phyloP scores from a whole-genome alignment of 352 stramenopile species.

The Plasmopara muralis region DNA sequence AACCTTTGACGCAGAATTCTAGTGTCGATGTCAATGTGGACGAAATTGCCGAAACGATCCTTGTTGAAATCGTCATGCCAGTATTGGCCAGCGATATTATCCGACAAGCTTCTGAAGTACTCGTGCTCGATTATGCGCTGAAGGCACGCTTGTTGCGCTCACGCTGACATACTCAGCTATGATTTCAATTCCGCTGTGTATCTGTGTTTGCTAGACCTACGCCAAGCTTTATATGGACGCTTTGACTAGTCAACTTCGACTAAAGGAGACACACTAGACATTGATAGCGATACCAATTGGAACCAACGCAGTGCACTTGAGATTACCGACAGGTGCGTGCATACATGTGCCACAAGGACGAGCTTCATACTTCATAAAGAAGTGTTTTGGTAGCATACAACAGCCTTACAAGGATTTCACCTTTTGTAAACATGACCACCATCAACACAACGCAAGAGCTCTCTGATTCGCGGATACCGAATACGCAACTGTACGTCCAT shows the following conservation, averaged over 20 bases:
- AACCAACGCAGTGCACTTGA: slow-evolving; percentile 39
- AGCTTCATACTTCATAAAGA: neutral
- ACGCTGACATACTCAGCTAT: neutral
- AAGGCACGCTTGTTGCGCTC: slow-evolving; percentile 14
- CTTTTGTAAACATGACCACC: slow-evolving; percentile 38
- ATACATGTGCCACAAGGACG: neutral
- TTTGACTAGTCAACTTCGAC: slow-evolving; percentile 36
- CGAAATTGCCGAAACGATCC: slow-evolving; percentile 40
- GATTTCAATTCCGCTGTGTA: neutral
- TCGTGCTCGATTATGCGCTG: slow-evolving; percentile 59
- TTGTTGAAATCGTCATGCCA: slow-evolving; percentile 42
- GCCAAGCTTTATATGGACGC: slow-evolving; percentile 65
- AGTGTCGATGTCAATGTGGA: slow-evolving; percentile 45
- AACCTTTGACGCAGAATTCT: slow-evolving; percentile 28
- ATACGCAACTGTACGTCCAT: slow-evolving; percentile 39
- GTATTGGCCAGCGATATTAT: slow-evolving; percentile 44
- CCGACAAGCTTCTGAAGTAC: slow-evolving; percentile 35
- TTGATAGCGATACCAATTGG: slow-evolving; percentile 55
- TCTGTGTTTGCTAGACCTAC: slow-evolving; percentile 19
- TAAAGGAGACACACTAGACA: slow-evolving; percentile 26
- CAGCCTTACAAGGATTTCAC: slow-evolving; percentile 26
- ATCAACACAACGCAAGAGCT: slow-evolving; percentile 33
- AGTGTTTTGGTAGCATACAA: slow-evolving; percentile 21
- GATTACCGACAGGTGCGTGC: slow-evolving; percentile 35
- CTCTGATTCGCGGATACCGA: slow-evolving; percentile 32